Base-by-base conservation (phyloP, 2,329 filamentous ascomycete genomes). In the Penicillium griseofulvum region DNA sequence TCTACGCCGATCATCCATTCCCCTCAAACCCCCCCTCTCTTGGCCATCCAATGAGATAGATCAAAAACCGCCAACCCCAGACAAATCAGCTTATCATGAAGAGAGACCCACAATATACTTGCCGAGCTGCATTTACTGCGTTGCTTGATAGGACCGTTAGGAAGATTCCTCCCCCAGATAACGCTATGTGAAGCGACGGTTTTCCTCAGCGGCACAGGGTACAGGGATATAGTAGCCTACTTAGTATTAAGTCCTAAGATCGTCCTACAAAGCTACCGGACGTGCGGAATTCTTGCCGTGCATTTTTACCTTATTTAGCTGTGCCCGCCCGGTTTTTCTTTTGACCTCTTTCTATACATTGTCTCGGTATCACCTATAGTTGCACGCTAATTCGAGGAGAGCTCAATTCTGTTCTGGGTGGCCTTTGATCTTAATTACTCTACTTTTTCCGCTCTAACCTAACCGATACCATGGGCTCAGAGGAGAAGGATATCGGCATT, bases 401-500 rank as follows among this genome's bases (percentile, higher is more conserved):
- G 24, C 19, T 24, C 16, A 19, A 7, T 5, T 19, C 11, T 41
- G 19, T 9, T n/a, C 28, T 49, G 36, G 24, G 12, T n/a, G 24
- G 31, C 26, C 5, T 44, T 22, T 37, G 41, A 9, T 45, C 9
- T 24, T 4, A n/a, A n/a, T 19, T 14, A 12, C 26, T n/a, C 26
- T 14, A 33, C 16, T 22, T 12, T 16, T 5, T 10, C 4, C 28
- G 17, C 5, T 24, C 8, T 17, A n/a, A 26, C 6, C 3, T 17
- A 4, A 45, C 31, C 12, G 28, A 26, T 7, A 49, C 8, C 12
- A 50, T 50, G 51, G 55, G 57, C 17, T 33, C 37, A 5, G 73
- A 31, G 74, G 80, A 67, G 78, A 80, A 34, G 74, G 72, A 77
- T 14, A 52, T 68, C 69, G 75, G 55, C 16, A 17, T 49, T 8